Percentiles rank a stretch among this genome's conserved stretches.
phyloP scores from a whole-genome alignment of 2,329 filamentous ascomycete genomes.

The Botrytis deweyae region DNA sequence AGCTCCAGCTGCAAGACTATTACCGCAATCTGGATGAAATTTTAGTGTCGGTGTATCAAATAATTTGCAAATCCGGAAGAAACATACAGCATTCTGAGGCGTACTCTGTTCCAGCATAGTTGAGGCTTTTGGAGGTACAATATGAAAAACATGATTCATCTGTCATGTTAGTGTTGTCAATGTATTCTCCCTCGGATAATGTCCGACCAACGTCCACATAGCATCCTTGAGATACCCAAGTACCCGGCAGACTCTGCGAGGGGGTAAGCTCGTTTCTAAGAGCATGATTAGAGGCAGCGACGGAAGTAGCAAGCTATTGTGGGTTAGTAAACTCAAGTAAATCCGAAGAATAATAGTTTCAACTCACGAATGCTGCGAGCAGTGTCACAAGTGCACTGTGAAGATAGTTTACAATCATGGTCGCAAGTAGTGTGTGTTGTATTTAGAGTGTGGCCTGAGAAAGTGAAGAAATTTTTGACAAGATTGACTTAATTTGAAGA shows the following conservation, averaged over 20 bases:
- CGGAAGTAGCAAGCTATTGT: not conserved
- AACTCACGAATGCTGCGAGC: not conserved
- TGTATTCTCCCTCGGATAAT: conserved; percentile 28
- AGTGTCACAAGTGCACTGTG: not conserved
- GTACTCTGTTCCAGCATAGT: conserved; percentile 37
- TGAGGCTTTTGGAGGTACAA: conserved; percentile 29
- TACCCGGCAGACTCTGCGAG: conserved; percentile 26
- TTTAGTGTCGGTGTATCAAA: conserved; percentile 1
- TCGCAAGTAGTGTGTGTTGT: not conserved
- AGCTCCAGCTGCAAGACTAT: conserved; percentile 26
- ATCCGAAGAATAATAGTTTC: too few species aligned
- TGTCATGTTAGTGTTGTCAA: conserved; percentile 30
- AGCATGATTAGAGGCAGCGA: conserved; percentile 1
- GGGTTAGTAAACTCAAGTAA: not conserved
- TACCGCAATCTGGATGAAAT: conserved; percentile 29
- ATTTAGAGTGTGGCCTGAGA: not conserved
- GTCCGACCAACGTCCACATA: conserved; percentile 32
- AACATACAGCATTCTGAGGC: conserved; percentile 34
- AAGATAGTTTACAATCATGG: not conserved
- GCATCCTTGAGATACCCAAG: conserved; percentile 35
- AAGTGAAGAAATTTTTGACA: not conserved
- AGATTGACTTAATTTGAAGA: not conserved
- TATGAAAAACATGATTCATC: conserved; percentile 35
- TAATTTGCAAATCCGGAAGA: conserved; percentile 22
- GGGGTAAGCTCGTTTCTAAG: not conserved